Percentiles rank a stretch among this genome's conserved stretches.
Conservation (phyloP, 495 filamentous ascomycete species). For the Paragyromitra xinjiangensis region DNA sequence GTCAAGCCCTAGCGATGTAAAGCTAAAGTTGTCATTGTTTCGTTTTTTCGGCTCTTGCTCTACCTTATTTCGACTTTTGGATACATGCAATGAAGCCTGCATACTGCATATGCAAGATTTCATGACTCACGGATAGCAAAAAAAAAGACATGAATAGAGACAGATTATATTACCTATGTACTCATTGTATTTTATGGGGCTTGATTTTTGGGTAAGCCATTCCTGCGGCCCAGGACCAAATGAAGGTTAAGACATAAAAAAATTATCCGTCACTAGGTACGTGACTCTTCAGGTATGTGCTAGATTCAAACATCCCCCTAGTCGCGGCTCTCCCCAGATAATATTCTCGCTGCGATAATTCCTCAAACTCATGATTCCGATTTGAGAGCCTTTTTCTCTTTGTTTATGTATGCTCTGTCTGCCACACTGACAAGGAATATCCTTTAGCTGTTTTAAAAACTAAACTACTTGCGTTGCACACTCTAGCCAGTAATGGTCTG, state of each 20-base stretch:
- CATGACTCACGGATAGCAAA: slow-evolving; percentile 40
- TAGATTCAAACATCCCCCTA: neutral
- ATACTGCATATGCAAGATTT: slow-evolving; percentile 27
- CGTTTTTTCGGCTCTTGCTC: slow-evolving; percentile 10
- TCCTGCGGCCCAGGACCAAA: slow-evolving; percentile 23
- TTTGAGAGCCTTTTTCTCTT: neutral
- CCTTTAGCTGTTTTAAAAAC: slow-evolving; percentile 29
- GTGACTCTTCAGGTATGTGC: slow-evolving; percentile 24
- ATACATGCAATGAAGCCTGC: neutral
- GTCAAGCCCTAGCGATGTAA: neutral
- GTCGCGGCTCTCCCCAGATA: neutral
- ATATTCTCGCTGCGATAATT: slow-evolving; percentile 15
- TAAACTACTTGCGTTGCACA: slow-evolving; percentile 20
- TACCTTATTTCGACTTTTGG: slow-evolving; percentile 9
- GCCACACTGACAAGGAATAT: slow-evolving; percentile 21
- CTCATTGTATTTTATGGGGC: slow-evolving; percentile 14
- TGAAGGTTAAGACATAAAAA: slow-evolving; percentile 23
- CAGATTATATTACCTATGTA: neutral
- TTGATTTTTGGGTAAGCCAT: slow-evolving; percentile 23
- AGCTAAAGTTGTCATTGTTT: neutral
- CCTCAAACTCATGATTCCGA: slow-evolving; percentile 9
- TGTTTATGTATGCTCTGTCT: neutral
- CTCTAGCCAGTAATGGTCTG: neutral
- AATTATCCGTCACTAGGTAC: neutral
- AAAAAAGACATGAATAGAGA: slow-evolving; percentile 6